A percentile compares a stretch with the other conserved stretches of the same genome.
phyloP scores from a whole-genome alignment of 2,329 filamentous ascomycete species.

The Arachnopeziza araneosa region DNA sequence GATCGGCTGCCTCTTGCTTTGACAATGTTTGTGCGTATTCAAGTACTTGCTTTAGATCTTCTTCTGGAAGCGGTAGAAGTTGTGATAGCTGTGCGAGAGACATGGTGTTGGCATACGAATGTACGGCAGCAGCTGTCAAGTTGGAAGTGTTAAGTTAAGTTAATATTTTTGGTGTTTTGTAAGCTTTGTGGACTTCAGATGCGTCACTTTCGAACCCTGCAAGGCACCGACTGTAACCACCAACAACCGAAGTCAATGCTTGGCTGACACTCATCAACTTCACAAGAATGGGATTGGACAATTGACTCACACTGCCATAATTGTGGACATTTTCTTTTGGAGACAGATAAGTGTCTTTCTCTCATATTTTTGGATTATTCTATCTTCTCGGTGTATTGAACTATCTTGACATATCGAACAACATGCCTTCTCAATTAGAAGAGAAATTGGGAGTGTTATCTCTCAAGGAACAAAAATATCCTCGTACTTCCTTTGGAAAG shows the following conservation, averaged over 20 bases:
- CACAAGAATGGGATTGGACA: neutral
- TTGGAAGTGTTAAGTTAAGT: neutral
- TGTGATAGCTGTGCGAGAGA: constrained; percentile 65
- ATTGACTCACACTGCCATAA: neutral
- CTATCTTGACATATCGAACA: neutral
- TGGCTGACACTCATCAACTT: neutral
- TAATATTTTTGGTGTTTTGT: neutral
- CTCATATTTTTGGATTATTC: neutral
- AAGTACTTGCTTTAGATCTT: constrained; percentile 77
- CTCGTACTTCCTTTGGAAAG: constrained; percentile 28
- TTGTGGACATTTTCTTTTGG: neutral
- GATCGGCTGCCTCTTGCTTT: constrained; percentile 70
- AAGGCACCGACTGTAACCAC: neutral
- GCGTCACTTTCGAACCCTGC: neutral
- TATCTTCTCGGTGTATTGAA: neutral
- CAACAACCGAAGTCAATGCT: neutral
- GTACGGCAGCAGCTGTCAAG: neutral
- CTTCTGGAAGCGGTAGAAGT: constrained; percentile 78
- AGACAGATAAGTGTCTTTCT: too few relatives aligned
- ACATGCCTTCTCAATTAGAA: neutral
- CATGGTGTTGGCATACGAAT: constrained; percentile 16
- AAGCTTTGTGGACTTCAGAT: neutral
- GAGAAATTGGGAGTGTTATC: constrained; percentile 18
- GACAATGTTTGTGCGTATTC: constrained; percentile 75
- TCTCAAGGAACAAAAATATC: constrained; percentile 15